A percentile compares a stretch with the other conserved stretches of the same genome.
phyloP scores from a whole-genome alignment of 495 filamentous ascomycete species.

The Aspergillus cristatus region DNA sequence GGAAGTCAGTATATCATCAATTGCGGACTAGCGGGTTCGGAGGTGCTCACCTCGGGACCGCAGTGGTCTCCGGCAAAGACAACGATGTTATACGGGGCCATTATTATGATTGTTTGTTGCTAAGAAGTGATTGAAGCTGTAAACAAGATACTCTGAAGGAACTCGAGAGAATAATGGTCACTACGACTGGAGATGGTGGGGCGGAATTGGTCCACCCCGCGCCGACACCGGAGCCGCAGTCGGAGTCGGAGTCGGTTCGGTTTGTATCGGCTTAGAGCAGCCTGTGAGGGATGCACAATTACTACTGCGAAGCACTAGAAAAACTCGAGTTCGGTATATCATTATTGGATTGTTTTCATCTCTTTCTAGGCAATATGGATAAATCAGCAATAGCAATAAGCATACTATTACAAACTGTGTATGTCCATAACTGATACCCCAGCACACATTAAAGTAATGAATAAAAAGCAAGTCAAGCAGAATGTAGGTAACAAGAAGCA shows the following conservation, averaged over 20 bases:
- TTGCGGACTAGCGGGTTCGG: constrained; percentile 1
- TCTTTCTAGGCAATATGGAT: not conserved
- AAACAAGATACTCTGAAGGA: too few relatives aligned
- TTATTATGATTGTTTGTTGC: constrained; percentile 14
- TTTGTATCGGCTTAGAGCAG: too few relatives aligned
- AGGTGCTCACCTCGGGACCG: constrained; percentile 72
- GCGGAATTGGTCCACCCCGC: constrained; percentile 12
- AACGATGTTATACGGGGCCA: constrained; percentile 48
- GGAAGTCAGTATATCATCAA: constrained; percentile 9
- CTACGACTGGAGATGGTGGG: constrained; percentile 8
- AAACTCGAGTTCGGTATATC: too few relatives aligned
- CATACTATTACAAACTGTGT: not conserved
- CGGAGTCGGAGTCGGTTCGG: too few relatives aligned
- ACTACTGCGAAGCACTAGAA: too few relatives aligned
- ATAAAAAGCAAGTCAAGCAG: constrained; percentile 7
- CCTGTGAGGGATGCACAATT: not conserved
- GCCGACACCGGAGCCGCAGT: constrained; percentile 19
- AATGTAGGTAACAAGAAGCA: constrained; percentile 8
- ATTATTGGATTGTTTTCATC: not conserved
- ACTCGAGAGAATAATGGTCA: too few relatives aligned
- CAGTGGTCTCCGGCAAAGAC: constrained; percentile 87
- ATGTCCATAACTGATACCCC: constrained; percentile 7
- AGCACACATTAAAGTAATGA: constrained; percentile 21
- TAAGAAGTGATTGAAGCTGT: too few relatives aligned
- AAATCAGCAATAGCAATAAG: not conserved